Conservation (phyloP, 2,329 filamentous ascomycete genomes). For the Nigrograna mackinnonii region DNA sequence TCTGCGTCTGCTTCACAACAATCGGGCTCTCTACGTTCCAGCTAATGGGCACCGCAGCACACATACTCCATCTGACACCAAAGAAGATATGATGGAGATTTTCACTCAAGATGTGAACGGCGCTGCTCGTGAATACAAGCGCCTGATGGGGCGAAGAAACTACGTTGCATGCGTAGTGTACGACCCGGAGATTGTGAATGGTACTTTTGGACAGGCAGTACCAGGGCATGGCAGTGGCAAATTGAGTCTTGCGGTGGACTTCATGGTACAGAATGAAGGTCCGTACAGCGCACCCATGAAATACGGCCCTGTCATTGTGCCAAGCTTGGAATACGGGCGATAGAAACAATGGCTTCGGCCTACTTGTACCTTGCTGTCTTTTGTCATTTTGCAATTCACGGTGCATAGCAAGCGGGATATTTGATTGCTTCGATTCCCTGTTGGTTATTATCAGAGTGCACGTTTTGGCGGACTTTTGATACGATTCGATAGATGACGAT, state of each 20-base stretch:
- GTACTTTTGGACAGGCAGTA: slow-evolving; percentile 44
- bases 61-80: slow-evolving; percentile 82
- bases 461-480: too few relatives aligned
- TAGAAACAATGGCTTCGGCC: slow-evolving; percentile 20
- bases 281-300: slow-evolving; percentile 83
- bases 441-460: too few relatives aligned
- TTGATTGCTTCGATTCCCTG: neutral
- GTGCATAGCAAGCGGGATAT: slow-evolving; percentile 26
- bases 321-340: slow-evolving; percentile 61
- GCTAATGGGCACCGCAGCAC: slow-evolving; percentile 76
- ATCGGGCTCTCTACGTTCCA: slow-evolving; percentile 88
- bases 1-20: slow-evolving; percentile 92
- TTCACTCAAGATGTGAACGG: slow-evolving; percentile 94
- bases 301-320: slow-evolving; percentile 95
- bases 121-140: slow-evolving; percentile 78
- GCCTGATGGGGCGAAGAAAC: slow-evolving; percentile 90
- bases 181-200: slow-evolving; percentile 76
- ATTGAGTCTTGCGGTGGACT: slow-evolving; percentile 90
- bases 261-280: slow-evolving; percentile 92
- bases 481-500: too few relatives aligned
- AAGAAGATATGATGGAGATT: slow-evolving; percentile 99
- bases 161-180: slow-evolving; percentile 94
- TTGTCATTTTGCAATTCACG: slow-evolving; percentile 11
- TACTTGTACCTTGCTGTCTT: slow-evolving; percentile 5
- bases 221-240: slow-evolving; percentile 46